Evolutionary conservation across 2,329 filamentous ascomycete species (phyloP), one percentile per base, ranked within the genome.

Genomic region (Pseudogymnoascus sp.): DNA sequence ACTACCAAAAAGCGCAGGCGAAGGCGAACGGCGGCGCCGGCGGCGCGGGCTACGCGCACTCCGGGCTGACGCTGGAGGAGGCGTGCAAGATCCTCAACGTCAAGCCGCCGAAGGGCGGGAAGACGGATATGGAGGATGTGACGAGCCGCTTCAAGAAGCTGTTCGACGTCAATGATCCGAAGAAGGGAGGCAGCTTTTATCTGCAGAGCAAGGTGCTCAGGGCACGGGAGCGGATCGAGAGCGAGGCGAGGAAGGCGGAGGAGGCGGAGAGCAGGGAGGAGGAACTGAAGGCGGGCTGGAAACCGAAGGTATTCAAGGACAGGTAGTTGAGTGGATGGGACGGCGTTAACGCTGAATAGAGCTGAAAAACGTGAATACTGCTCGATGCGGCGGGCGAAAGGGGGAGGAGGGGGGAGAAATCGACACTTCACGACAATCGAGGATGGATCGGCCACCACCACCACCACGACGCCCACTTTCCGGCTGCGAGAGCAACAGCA

Each of bases 31-130:
- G 77, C 64, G 77, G 75, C 69, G 73, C 69, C 42, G 69, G 73
- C 37, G 74, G 74, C 8, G 71, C 78, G 61, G 33, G 19, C 19
- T 83, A 83, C 68, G 82, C 83, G 66, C 82, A 64, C 70, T 84
- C 85, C 4, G 90, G 92, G 73, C 88, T 97, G 77, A 95, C 92
- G 7, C 86, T 99, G 72, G 91, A 96, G 70, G 95, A 99, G 81
- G 95, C 95, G 62, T 97, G 92, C 84, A 91, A 92, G 78, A 97
- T 99, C 73, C 84, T 99, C 67, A 96, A 99, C 75, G 92, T 99
- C 70, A 91, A 93, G 75, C 91, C 93, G 38, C 93, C 93, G 1
- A 84, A 89, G 74, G 84, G 82, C 65, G 91, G 90, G 53, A 82
- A 91, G 74, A 82, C 88, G 65, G 89, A 93, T 74, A 80, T 93